A percentile compares a stretch with the other conserved stretches of the same genome.
These are phyloP conservation scores for Termitomyces sp. DNA, from an alignment of 768 basidiomycete species.

Conservation along the genomic window DNA sequence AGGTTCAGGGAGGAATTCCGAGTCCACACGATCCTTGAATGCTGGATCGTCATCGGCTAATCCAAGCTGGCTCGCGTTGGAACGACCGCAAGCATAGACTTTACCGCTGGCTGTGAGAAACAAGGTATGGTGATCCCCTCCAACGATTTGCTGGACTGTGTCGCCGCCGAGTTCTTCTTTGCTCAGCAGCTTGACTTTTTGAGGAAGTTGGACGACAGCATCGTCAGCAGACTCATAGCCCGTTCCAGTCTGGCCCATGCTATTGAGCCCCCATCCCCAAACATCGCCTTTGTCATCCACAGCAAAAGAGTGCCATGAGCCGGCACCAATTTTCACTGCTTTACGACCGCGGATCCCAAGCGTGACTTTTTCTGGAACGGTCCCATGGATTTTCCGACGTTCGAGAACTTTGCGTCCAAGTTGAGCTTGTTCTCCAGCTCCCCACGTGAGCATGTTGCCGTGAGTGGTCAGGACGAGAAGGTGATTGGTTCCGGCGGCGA, in stretches of 20 bases:
- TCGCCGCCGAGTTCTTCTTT: slow-evolving; percentile 58
- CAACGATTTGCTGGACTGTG: slow-evolving; percentile 67
- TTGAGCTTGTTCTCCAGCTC: slow-evolving; percentile 87
- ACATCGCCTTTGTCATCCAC: slow-evolving; percentile 80
- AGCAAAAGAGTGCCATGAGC: slow-evolving; percentile 87
- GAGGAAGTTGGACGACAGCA: slow-evolving; percentile 57
- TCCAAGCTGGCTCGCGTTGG: slow-evolving; percentile 83
- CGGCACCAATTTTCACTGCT: slow-evolving; percentile 70
- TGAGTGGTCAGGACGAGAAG: slow-evolving; percentile 85
- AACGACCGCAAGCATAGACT: slow-evolving; percentile 85
- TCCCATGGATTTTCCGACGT: slow-evolving; percentile 85
- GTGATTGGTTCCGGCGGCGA: slow-evolving; percentile 86
- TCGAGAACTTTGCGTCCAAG: slow-evolving; percentile 89
- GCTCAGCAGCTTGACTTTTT: slow-evolving; percentile 60
- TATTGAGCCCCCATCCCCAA: slow-evolving; percentile 97
- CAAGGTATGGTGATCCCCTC: slow-evolving; percentile 86
- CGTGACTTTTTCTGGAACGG: slow-evolving; percentile 81
- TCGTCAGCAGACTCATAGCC: slow-evolving; percentile 43
- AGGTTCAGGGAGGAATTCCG: slow-evolving; percentile 65
- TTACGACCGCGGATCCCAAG: slow-evolving; percentile 64
- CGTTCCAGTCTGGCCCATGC: slow-evolving; percentile 79
- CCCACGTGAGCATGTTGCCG: slow-evolving; percentile 87
- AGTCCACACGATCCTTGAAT: slow-evolving; percentile 47
- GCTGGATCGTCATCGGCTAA: slow-evolving; percentile 67
- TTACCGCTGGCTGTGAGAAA: slow-evolving; percentile 83